Evolutionary conservation across 2,329 filamentous ascomycete species (phyloP), one percentile per base, ranked within the genome.

Genomic region (Aspergillus fijiensis): DNA sequence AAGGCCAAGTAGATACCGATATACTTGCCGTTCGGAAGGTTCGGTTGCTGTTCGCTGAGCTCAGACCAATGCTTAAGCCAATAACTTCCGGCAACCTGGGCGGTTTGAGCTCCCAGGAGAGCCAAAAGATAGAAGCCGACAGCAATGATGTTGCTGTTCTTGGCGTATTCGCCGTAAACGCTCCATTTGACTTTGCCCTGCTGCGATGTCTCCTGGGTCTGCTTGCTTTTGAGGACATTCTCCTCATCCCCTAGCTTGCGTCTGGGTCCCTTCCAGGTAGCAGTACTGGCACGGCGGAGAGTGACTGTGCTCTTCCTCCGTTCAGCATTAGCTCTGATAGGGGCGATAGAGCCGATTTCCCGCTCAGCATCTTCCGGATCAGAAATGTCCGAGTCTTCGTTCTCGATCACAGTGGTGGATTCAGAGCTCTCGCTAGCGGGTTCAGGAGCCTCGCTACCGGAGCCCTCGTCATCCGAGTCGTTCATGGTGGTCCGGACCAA

Each of bases 151-250:
- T 98, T 97, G 81, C 91, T 97, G 60, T 92, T 92, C 78, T 92
- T 96, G 59, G 95, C 96, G 71, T 99, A 99, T 77, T 97, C 93
- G 19, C 83, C 81, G 72, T 99, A 99, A 29, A 99, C 94, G 65
- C 88, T 85, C 93, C 95, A 98, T 77, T 97, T 98, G 68, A 99
- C 95, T 75, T 98, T 97, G 70, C 95, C 95, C 78, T 99, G 92
- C 75, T 99, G 92, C 2, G 87, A 85, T 66, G 89, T 89, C 75
- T 99, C 95, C 77, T 96, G 96, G 59, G 83, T 84, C 76, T 97
- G 93, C 72, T 88, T 91, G 49, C 90, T 92, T 78, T 91, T 94
- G 70, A 89, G 81, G 57, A 74, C 66, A 42, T 85, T 86, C 55
- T 91, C 87, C 77, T 98, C 92, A 67, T 98, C 94, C 0, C 83